These are phyloP conservation scores for Leptographium flavum DNA, from an alignment of 2,329 filamentous ascomycete species.

Conservation along the genomic window DNA sequence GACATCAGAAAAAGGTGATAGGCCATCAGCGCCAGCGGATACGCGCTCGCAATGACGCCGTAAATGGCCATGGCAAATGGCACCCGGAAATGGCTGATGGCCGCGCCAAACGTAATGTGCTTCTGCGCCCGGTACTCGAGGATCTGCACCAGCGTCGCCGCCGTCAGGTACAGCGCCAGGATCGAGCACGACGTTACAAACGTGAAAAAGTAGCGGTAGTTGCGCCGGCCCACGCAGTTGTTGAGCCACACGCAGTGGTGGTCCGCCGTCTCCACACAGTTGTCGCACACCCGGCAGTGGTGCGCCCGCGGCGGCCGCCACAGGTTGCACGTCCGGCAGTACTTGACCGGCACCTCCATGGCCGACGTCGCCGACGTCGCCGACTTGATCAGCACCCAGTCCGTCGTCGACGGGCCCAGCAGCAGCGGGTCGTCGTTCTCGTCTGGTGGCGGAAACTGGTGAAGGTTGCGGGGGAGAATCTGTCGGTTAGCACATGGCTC, in stretches of 20 bases:
- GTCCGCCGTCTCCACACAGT: conserved; percentile 92
- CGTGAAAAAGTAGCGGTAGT: conserved; percentile 95
- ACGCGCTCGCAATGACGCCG: conserved; percentile 57
- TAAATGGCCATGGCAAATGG: conserved; percentile 86
- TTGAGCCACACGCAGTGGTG: conserved; percentile 99
- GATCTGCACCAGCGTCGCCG: conserved; percentile 66
- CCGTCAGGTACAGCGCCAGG: conserved; percentile 62
- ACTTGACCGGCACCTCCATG: conserved; percentile 97
- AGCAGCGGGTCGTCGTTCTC: conserved; percentile 68
- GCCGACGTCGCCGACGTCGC: conserved; percentile 61
- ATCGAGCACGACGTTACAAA: conserved; percentile 74
- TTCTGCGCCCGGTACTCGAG: conserved; percentile 54
- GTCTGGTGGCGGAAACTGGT: conserved; percentile 66
- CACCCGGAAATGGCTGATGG: conserved; percentile 59
- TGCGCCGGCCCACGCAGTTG: conserved; percentile 91
- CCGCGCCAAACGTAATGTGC: conserved; percentile 48
- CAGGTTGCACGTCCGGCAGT: conserved; percentile 93
- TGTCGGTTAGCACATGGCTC: conserved; percentile 19
- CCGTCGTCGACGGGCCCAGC: conserved; percentile 72
- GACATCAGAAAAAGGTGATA: conserved; percentile 90
- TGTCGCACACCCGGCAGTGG: conserved; percentile 93
- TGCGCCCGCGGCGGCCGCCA: conserved; percentile 94
- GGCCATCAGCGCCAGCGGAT: conserved; percentile 68
- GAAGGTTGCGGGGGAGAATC: conserved; percentile 87
- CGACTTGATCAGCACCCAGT: conserved; percentile 86